Percentiles rank a stretch among this genome's conserved stretches.
These are phyloP conservation scores for Pleochaeta shiraiana DNA, from an alignment of 2,329 filamentous ascomycete genomes.

Conservation along the genomic window DNA sequence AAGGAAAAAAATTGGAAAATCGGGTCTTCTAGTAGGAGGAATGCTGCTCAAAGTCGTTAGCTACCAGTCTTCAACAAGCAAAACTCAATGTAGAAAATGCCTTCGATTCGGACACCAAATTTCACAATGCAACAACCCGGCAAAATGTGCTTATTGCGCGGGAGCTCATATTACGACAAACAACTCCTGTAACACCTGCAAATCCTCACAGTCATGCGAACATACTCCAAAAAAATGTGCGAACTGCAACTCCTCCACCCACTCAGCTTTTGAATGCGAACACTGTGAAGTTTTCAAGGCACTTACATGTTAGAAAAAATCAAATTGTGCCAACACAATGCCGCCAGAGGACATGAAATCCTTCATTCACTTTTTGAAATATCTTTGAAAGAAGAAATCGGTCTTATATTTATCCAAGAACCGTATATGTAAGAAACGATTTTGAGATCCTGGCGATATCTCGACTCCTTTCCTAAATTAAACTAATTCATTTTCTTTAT, in stretches of 20 bases:
- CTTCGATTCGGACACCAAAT: neutral
- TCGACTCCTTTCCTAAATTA: too few species aligned
- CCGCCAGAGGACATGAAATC: neutral
- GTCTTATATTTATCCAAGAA: neutral
- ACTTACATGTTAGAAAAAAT: neutral
- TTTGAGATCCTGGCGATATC: too few species aligned
- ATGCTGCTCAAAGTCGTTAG: neutral
- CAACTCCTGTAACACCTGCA: neutral
- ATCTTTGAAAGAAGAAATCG: neutral
- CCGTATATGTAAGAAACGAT: neutral
- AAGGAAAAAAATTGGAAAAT: neutral
- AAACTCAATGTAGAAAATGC: neutral
- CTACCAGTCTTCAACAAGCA: neutral
- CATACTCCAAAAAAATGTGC: neutral
- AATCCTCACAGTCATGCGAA: neutral
- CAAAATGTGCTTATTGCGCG: neutral
- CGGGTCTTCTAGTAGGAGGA: neutral
- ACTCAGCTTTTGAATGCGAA: neutral
- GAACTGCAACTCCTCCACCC: neutral
- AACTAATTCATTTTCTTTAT: too few species aligned
- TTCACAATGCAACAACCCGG: neutral
- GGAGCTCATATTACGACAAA: neutral
- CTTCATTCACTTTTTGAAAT: neutral
- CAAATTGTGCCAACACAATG: neutral
- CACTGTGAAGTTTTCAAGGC: neutral